Evolutionary conservation across 1,284 basidiomycete species (phyloP).

Genomic region (Takashimella koratensis): DNA sequence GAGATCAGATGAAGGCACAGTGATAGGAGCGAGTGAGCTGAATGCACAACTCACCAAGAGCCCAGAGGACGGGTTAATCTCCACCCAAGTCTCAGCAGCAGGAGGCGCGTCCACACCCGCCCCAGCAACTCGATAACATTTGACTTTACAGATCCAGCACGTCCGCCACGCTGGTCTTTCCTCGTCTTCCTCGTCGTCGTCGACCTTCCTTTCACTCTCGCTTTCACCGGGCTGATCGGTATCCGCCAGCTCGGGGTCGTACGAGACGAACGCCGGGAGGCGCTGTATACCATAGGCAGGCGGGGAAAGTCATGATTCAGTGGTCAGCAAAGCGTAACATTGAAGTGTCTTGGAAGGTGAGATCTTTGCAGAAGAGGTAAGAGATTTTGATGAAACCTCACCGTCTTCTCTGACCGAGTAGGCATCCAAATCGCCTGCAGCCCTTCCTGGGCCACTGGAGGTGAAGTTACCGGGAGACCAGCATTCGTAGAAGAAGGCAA

Average conservation of each 20-base stretch:
- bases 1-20: neutral
- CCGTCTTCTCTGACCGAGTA: slow-evolving; percentile 11
- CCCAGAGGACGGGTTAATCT: slow-evolving; percentile 24
- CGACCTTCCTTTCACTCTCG: neutral
- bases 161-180: slow-evolving; percentile 27
- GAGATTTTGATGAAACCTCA: slow-evolving; percentile 7
- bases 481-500: too few relatives aligned
- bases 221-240: neutral
- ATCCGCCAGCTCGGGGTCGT: slow-evolving; percentile 6
- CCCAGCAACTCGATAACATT: slow-evolving; percentile 14
- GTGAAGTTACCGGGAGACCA: too few relatives aligned
- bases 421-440: slow-evolving; percentile 15
- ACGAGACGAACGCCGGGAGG: slow-evolving; percentile 23
- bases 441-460: neutral
- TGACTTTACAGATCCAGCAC: slow-evolving; percentile 37
- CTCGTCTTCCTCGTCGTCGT: too few relatives aligned
- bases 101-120: neutral
- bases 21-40: neutral
- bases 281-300: slow-evolving; percentile 15
- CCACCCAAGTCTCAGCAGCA: slow-evolving; percentile 27
- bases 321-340: too few relatives aligned
- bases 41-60: slow-evolving; percentile 26
- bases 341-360: too few relatives aligned
- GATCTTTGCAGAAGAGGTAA: too few relatives aligned
- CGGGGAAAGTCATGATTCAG: too few relatives aligned